Evolutionary conservation across 352 stramenopile genomes (phyloP), one percentile per base, ranked within the genome.

Genomic region (Proteromonas lacertae): DNA sequence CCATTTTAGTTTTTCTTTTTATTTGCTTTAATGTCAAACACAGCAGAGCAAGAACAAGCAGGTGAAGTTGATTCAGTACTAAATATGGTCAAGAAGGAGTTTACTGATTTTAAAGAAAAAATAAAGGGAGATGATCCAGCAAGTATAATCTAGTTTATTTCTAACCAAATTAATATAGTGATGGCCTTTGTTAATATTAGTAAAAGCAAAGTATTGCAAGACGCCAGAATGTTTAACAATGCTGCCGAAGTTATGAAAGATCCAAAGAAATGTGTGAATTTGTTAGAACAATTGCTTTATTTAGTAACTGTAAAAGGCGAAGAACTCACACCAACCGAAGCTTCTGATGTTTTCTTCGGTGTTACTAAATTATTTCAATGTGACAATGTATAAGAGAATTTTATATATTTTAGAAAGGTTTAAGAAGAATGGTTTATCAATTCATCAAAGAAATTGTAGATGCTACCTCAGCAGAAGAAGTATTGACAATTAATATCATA

Each of bases 341-440:
- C 77, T 1, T 92, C 73, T 0, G 81, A 92, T 21, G 83, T 96
- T 13, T 96, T 97, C 53, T 97, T 99, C 42, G 83, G 78, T 12
- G 81, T 96, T 9, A 97, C 87, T 1, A 96, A 96, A 62, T 68
- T 97, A 14, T 99, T 99, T 54, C 87, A 96, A 65, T 89, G 63
- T 38, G 75, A 93, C 46, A 79, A 99, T 55, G 75, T 67, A 20
- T 90, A n/a, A n/a, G n/a, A n/a, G n/a, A n/a, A n/a, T n/a, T n/a
- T n/a, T n/a, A n/a, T n/a, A n/a, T n/a, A n/a, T n/a, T n/a, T n/a
- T n/a, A n/a, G n/a, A n/a, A n/a, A n/a, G n/a, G 86, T 29, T 53
- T 97, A 35, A 59, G 87, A 14, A 63, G 83, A 17, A 95, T 99
- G 78, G 89, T 96, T 45, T 97, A 96, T 56, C 57, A 96, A 1